Base-by-base conservation (phyloP, 257 asterid genomes). In the Solanum habrochaites region DNA sequence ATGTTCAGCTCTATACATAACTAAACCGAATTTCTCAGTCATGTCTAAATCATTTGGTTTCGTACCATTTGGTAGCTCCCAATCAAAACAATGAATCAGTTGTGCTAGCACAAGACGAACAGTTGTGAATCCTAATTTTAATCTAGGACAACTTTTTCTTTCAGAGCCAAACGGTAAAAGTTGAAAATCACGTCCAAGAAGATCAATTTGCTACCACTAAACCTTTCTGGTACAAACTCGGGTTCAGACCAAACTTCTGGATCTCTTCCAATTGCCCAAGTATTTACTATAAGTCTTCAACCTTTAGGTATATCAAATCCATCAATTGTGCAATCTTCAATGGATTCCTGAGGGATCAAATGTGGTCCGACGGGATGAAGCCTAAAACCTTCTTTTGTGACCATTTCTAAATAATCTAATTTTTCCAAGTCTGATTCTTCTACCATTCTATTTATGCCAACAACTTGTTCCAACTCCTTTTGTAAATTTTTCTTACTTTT, bases 321-420 rank as follows among this genome's bases (percentile, higher is more conserved):
- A 52, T 89, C 86, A 39, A 89, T 86, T 2, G 3, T 49, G 86
- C 91, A 89, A 13, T 89, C 88, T 83, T 89, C 71, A 35, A 83
- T 83, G 10, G 91, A 85, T 12, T 86, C 89, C 1, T 52, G 89
- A 13, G 87, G 90, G 11, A 86, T 16, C 11, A 89, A 67, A 4
- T 86, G 39, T 3, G 91, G 91, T 83, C 80, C 87, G 32, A 84
- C 43, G 0, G 88, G 90, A 13, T 89, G 89, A 23, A 89, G 89
- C 43, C 91, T 70, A 35, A 88, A 66, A 8, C 83, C 40, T 85
- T 42, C 47, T 42, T 42, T 42, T 42, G 10, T 42, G 47, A 42
- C 47, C 47, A 42, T 42, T 9, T 42, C 47, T 42, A 42, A 42
- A 10, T 42, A 42, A 12, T 42, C 47, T 42, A 42, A 42, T 42